Base-by-base conservation (phyloP, 1,139 yeast species). In the Nakaseomyces uthaithaninus region DNA sequence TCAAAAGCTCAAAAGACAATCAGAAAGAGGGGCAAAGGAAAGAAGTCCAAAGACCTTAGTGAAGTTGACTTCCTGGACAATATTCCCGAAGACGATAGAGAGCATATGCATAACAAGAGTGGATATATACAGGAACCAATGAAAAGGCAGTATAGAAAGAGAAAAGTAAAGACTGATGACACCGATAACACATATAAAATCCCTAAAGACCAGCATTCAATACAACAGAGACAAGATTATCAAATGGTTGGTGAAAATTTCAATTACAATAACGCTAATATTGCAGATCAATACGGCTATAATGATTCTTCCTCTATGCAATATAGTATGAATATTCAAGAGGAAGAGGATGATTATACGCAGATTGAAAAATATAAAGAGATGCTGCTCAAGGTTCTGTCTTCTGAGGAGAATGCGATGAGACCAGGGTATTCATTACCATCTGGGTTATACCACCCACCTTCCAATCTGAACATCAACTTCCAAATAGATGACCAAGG, bases 401-500 rank as follows among this genome's bases (percentile, higher is more conserved):
- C 80, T 43, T 73, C 82, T 0, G 73, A 78, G 20, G 75, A 72
- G 11, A 18, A 27, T 26, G 12, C 38, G 12, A 36, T 16, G 20
- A 25, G 28, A n/a, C 93, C 83, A 47, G 74, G 75, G 45, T 73
- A 76, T 20, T 72, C 75, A n/a, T 73, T 89, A 39, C 95, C 96
- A 1, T 73, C 74, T 37, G 80, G 80, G 48, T 63, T 89, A 31
- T 70, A 75, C 40, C 72, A 77, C 47, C 89, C 94, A 2, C 95
- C 95, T 0, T 66, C 70, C 16, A 86, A 85, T 50, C 82, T 86
- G 53, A 80, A 86, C 53, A 77, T 87, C 47, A 85, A 89, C 62
- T 89, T 77, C 47, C 77, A 89, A 4, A 85, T 91, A 35, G 98
- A 91, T 55, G 94, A 85, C 50, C 97, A 91, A 61, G 96, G 96